phyloP scores from a whole-genome alignment of 2,329 filamentous ascomycete genomes.

The Trichoderma koningii region DNA sequence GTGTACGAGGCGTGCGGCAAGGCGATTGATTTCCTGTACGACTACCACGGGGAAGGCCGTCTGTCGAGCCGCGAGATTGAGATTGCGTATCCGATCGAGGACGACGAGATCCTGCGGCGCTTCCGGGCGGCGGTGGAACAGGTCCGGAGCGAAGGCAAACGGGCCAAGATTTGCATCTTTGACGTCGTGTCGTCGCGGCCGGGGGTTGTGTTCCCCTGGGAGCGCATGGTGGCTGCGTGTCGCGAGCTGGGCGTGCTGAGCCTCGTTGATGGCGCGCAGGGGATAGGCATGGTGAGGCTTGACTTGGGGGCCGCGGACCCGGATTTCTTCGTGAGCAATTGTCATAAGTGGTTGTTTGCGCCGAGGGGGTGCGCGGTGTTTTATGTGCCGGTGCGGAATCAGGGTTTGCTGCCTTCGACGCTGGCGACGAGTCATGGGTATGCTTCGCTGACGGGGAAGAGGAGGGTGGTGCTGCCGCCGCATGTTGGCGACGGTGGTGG shows the following conservation, averaged over 20 bases:
- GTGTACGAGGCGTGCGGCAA: conserved; percentile 79
- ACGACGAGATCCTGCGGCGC: conserved; percentile 62
- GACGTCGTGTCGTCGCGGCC: conserved; percentile 81
- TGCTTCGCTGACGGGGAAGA: conserved; percentile 44
- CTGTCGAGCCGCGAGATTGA: conserved; percentile 56
- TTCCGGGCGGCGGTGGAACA: conserved; percentile 62
- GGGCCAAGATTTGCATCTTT: conserved; percentile 66
- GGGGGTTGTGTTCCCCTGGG: conserved; percentile 78
- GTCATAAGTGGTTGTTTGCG: conserved; percentile 85
- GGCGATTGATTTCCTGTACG: conserved; percentile 40
- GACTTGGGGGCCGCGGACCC: conserved; percentile 68
- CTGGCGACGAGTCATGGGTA: conserved; percentile 83
- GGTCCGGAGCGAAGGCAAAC: conserved; percentile 58
- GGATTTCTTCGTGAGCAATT: conserved; percentile 86
- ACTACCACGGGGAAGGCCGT: conserved; percentile 45
- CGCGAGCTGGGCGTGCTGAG: conserved; percentile 68
- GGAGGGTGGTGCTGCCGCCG: conserved; percentile 39
- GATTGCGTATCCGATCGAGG: conserved; percentile 68
- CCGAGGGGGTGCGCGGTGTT: conserved; percentile 81
- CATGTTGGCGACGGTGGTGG: conserved; percentile 37
- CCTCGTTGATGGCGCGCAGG: conserved; percentile 82
- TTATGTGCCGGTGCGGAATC: conserved; percentile 76
- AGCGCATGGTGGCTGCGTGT: conserved; percentile 65
- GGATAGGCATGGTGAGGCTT: conserved; percentile 74
- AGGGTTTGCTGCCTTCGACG: conserved; percentile 71